phyloP scores from a whole-genome alignment of 768 basidiomycete genomes.

The Amylocystis lapponica region DNA sequence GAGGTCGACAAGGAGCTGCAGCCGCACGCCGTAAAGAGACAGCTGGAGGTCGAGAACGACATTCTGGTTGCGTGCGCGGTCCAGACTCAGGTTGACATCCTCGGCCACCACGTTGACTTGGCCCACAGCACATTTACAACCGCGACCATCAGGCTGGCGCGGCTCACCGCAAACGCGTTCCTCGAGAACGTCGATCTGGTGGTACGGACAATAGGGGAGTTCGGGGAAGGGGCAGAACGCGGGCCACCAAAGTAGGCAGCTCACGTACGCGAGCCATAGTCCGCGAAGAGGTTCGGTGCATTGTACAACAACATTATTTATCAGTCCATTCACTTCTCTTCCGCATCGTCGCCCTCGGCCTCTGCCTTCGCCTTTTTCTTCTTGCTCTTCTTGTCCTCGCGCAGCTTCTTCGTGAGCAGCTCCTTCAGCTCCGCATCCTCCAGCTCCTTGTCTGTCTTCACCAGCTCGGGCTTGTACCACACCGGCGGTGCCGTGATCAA shows the following conservation, averaged over 20 bases:
- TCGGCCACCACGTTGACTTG: too few relatives aligned
- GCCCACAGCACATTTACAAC: constrained; percentile 60
- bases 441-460: constrained; percentile 86
- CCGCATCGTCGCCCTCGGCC: constrained; percentile 40
- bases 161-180: constrained; percentile 80
- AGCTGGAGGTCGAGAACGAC: constrained; percentile 59
- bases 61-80: constrained; percentile 71
- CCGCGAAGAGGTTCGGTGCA: constrained; percentile 2
- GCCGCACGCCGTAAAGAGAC: constrained; percentile 70
- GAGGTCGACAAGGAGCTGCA: constrained; percentile 86
- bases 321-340: constrained; percentile 18
- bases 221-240: constrained; percentile 58
- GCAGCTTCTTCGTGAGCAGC: constrained; percentile 68
- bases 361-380: constrained; percentile 71
- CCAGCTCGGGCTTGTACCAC: constrained; percentile 91
- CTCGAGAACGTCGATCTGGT: constrained; percentile 88
- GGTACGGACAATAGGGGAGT: constrained; percentile 74
- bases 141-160: constrained; percentile 78
- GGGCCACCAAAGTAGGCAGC: constrained; percentile 8
- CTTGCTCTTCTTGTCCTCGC: constrained; percentile 90
- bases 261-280: constrained; percentile 8
- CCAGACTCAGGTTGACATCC: background rate
- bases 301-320: constrained; percentile 11
- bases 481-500: constrained; percentile 83
- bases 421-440: constrained; percentile 84